A percentile compares a stretch with the other conserved stretches of the same genome.
These are phyloP conservation scores for Phytophthora pisi DNA, from an alignment of 352 stramenopile genomes.

Conservation along the genomic window DNA sequence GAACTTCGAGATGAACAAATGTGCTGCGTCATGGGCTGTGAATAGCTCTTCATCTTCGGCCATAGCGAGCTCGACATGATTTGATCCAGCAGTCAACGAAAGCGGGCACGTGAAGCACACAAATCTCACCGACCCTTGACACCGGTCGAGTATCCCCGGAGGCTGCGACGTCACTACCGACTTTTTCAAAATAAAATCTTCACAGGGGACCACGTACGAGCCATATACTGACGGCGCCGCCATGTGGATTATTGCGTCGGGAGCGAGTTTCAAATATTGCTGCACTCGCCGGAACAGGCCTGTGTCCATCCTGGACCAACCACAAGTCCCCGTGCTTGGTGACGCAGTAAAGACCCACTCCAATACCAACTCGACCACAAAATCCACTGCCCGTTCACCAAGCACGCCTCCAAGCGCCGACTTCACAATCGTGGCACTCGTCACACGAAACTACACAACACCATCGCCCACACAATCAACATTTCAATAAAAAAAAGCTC, in stretches of 20 bases:
- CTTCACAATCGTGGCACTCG: conserved; percentile 34
- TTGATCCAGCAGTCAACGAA: conserved; percentile 40
- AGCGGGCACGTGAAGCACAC: conserved; percentile 51
- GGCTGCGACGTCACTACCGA: conserved; percentile 53
- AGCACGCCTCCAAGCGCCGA: conserved; percentile 50
- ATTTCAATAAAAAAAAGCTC: background rate
- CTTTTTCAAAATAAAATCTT: conserved; percentile 68
- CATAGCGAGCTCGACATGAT: conserved; percentile 40
- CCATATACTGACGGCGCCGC: conserved; percentile 29
- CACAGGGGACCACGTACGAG: conserved; percentile 44
- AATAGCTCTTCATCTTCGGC: conserved; percentile 32
- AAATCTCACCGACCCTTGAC: conserved; percentile 29
- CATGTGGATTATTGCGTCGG: conserved; percentile 46
- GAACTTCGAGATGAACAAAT: conserved; percentile 40
- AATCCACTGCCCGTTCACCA: conserved; percentile 27
- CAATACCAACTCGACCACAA: conserved; percentile 49
- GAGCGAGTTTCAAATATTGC: conserved; percentile 39
- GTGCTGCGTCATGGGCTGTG: conserved; percentile 25
- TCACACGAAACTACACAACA: conserved; percentile 34
- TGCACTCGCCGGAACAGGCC: conserved; percentile 39
- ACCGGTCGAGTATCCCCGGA: conserved; percentile 26
- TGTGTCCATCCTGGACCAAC: background rate
- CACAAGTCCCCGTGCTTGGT: background rate
- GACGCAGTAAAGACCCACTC: conserved; percentile 54
- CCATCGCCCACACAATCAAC: background rate